Evolutionary conservation across 164 flowering plant genomes (phyloP), one percentile per base, ranked within the genome.

Genomic region (Chimonanthus praecox): DNA sequence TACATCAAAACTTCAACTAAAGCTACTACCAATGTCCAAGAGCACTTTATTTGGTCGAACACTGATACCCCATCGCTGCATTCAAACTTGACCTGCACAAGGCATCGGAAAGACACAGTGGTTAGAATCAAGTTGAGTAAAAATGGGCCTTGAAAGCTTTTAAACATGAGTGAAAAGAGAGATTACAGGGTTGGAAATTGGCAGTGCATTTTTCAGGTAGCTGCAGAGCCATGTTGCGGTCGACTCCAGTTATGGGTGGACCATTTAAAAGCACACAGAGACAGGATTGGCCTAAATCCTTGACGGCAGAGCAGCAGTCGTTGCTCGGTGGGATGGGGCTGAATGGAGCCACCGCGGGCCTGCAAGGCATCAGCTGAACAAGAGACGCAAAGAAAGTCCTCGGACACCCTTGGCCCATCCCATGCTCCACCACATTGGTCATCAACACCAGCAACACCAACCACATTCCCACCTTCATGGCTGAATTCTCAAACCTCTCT

Each of bases 181-280:
- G n/a, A 54, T 54, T 54, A 54, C 60, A 54, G 16, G 60, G 60
- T 54, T 13, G 16, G 5, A 11, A 54, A 54, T 54, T 81, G 78
- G 83, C 72, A 4, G 85, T 62, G 85, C 98, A 94, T 83, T 90
- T 91, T 6, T 80, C 86, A 0, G 97, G 95, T 44, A 94, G 92
- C 79, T 82, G 87, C 83, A 87, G 47, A 69, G 96, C 95, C 92
- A 92, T 85, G 79, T 71, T 86, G 43, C 94, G 86, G 73, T 94
- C 96, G 11, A 92, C 89, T 3, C 97, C 98, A 6, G 97, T 75
- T 5, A 92, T 87, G 0, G 96, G 92, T 45, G 97, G 99, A 69
- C 99, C 99, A 65, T 88, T 94, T 7, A 90, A 80, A 4, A 92
- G 88, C 65, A 83, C 81, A 67, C 99, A 94, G 58, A 94, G 76